Base-by-base conservation (phyloP, 305 asterid species). In the Galium porrigens region DNA sequence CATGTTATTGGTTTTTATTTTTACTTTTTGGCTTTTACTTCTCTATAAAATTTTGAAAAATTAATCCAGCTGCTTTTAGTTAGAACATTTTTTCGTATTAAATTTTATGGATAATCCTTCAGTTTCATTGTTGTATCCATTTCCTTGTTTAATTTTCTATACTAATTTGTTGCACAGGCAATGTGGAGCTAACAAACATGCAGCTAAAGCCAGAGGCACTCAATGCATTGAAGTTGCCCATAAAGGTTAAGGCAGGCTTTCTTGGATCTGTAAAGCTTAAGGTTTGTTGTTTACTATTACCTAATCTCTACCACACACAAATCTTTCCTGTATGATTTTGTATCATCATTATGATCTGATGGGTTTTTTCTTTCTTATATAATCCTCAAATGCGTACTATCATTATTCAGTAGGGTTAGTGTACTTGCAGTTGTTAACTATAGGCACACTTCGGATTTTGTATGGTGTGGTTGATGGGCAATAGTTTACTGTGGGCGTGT, bases 131-230 rank as follows among this genome's bases (percentile, higher is more conserved):
- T 49, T 44, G 62, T 44, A 14, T 58, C 27, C 52, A 17, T 56
- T 25, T 48, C 20, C 39, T 48, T 17, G 20, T 32, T 58, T 1
- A 15, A 29, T 61, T 68, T 44, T 39, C 66, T 81, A 70, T 64
- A 54, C 48, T 56, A 58, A 72, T 46, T 65, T 70, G 61, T 70
- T 29, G 68, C 67, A 62, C 84, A 91, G 98, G 98, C 27, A 87
- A 91, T 77, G 98, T 91, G 49, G 96, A 91, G 75, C 80, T 91
- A 63, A 77, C 94, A 55, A 91, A 91, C 77, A 91, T 91, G 98
- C 94, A 91, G 80, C 83, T 91, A 81, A 91, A 91, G 83, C 98
- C 98, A 15, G 98, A 91, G 90, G 96, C 98, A 41, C 95, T 91
- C 62, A 91, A 91, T 81, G 96, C 98, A 29, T 78, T 91, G 78